Evolutionary conservation across 352 stramenopile species (phyloP), one percentile per base, ranked within the genome.

Genomic region (Phytophthora cryptogea): DNA sequence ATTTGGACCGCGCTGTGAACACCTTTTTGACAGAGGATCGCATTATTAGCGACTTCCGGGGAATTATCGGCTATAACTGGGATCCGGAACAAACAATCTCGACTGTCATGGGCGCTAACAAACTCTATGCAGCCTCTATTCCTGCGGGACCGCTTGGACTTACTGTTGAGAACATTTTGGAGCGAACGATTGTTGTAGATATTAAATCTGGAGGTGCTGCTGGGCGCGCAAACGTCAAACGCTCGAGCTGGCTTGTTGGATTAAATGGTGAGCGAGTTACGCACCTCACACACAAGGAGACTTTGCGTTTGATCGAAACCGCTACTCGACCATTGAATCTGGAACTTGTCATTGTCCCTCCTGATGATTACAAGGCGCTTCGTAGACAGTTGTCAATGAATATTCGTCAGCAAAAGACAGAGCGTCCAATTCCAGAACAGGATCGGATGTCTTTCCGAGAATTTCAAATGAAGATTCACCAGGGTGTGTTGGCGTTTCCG

Each of bases 151-250:
- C 87, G 1, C 69, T 96, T 28, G 87, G 87, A 16, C 73, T 96
- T 23, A 96, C 87, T 0, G 87, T 96, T n/a, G 87, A 96, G 54
- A 96, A 96, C 32, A 92, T 94, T 27, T 49, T 94, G 8, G 86
- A 95, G 72, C 76, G 87, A 48, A 96, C 87, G 17, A 92, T 96
- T 39, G 83, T 96, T 32, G 87, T 96, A 16, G 86, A 94, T 37
- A 94, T 96, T 54, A 96, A 94, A 70, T 72, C 83, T 32, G 79
- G 78, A 27, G 84, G 84, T 16, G 83, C 85, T 36, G 87, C 85
- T 28, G 80, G 91, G 20, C 78, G 78, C 7, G 87, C 85, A 4
- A 75, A 83, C 11, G 79, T 96, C n/a, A 90, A 86, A 56, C 77
- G 82, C 17, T 91, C 83, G 27, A 94, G 85, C 47, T 96, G 85